phyloP scores from a whole-genome alignment of 2,329 filamentous ascomycete genomes.

The Aspergillus sojae region DNA sequence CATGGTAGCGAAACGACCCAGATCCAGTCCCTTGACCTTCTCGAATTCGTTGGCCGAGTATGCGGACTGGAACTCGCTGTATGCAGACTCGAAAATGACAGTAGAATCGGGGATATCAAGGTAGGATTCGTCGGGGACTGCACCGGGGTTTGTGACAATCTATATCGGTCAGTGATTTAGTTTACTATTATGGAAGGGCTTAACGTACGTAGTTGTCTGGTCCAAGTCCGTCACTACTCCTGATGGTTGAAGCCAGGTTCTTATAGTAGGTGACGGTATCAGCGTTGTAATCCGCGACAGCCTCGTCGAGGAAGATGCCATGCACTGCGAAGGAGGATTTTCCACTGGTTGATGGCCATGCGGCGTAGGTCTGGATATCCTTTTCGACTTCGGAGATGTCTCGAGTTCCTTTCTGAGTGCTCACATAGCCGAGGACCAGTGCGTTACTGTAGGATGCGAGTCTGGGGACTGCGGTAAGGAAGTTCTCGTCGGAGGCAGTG shows the following conservation, averaged over 20 bases:
- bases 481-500: no score
- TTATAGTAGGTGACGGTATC: background rate
- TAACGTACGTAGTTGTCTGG: no score
- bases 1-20: constrained; percentile 11
- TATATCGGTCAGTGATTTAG: no score
- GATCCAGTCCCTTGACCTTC: background rate
- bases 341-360: constrained; percentile 12
- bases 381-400: constrained; percentile 9
- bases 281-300: constrained; percentile 1
- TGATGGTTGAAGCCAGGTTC: no score
- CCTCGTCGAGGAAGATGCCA: constrained; percentile 18
- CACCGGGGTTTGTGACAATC: no score
- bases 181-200: no score
- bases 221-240: no score
- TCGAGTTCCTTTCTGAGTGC: constrained; percentile 9
- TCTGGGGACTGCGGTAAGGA: no score
- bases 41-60: constrained; percentile 1
- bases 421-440: constrained; percentile 15
- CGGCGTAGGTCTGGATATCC: constrained; percentile 17
- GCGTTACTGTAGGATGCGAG: constrained; percentile 11
- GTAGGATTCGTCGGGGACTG: no score
- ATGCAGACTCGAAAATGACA: constrained; percentile 17
- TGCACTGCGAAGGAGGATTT: constrained; percentile 15
- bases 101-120: constrained; percentile 5
- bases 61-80: constrained; percentile 9